Percentiles rank a stretch among this genome's conserved stretches.
These are phyloP conservation scores for Alisma plantagoaquatica DNA, from an alignment of 106 monocot genomes.

Conservation along the genomic window DNA sequence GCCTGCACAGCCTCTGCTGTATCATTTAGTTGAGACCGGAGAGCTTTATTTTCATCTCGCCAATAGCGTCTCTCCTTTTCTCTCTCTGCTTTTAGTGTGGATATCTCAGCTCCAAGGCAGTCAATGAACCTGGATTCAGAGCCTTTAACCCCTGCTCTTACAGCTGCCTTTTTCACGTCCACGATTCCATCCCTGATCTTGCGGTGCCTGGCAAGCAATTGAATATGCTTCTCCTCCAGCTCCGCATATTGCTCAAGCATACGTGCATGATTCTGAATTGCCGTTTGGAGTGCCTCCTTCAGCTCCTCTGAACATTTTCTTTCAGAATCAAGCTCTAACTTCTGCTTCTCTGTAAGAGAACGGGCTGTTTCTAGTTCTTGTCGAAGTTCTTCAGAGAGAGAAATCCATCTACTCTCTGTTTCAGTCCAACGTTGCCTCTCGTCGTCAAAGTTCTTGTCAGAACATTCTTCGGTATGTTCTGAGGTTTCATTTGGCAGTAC, in stretches of 20 bases:
- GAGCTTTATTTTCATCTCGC: slow-evolving; percentile 80
- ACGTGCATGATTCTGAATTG: slow-evolving; percentile 79
- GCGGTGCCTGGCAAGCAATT: slow-evolving; percentile 59
- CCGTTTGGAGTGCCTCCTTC: slow-evolving; percentile 85
- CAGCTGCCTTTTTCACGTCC: slow-evolving; percentile 70
- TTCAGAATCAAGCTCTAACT: slow-evolving; percentile 75
- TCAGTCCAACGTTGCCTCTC: slow-evolving; percentile 55
- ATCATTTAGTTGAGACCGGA: slow-evolving; percentile 70
- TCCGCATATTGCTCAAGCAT: slow-evolving; percentile 95
- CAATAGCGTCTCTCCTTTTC: slow-evolving; percentile 83
- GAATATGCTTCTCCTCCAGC: slow-evolving; percentile 87
- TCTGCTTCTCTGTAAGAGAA: slow-evolving; percentile 45
- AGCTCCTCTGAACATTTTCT: slow-evolving; percentile 78
- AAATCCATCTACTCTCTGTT: slow-evolving; percentile 76
- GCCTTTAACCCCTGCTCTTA: slow-evolving; percentile 69
- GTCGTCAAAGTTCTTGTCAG: slow-evolving; percentile 29
- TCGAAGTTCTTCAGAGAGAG: slow-evolving; percentile 70
- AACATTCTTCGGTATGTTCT: slow-evolving; percentile 27
- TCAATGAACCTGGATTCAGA: slow-evolving; percentile 76
- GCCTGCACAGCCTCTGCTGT: slow-evolving; percentile 96
- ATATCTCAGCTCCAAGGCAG: slow-evolving; percentile 73
- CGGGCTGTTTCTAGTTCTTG: slow-evolving; percentile 55
- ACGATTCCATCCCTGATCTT: slow-evolving; percentile 75
- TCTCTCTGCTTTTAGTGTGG: slow-evolving; percentile 67
- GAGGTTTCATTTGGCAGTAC: slow-evolving; percentile 17